Conservation (phyloP, 768 basidiomycete genomes). For the Termitomyces sp. region DNA sequence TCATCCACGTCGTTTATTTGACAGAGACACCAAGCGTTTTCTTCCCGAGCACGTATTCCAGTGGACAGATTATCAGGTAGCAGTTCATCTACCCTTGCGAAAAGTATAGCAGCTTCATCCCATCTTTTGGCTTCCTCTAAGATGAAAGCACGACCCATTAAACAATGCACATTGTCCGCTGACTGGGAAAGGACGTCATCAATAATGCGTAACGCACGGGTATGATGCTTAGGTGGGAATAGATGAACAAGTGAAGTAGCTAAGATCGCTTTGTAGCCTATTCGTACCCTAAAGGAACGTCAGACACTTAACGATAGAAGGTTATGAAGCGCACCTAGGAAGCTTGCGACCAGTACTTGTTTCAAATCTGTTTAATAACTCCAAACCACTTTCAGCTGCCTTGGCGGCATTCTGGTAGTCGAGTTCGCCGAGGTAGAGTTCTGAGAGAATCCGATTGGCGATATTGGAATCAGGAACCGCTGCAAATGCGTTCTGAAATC, state of each 20-base stretch:
- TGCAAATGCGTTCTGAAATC: slow-evolving; percentile 50
- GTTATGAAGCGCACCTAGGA: slow-evolving; percentile 35
- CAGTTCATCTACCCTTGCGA: slow-evolving; percentile 52
- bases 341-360: slow-evolving; percentile 52
- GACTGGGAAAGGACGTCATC: slow-evolving; percentile 65
- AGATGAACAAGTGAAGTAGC: slow-evolving; percentile 80
- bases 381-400: slow-evolving; percentile 67
- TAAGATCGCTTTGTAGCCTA: slow-evolving; percentile 68
- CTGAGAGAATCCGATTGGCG: slow-evolving; percentile 60
- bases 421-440: slow-evolving; percentile 61
- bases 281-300: slow-evolving; percentile 45
- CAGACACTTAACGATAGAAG: not conserved
- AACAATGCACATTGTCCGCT: slow-evolving; percentile 56
- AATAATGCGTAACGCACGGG: slow-evolving; percentile 69
- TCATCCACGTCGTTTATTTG: slow-evolving; percentile 45
- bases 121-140: slow-evolving; percentile 62
- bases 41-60: slow-evolving; percentile 69
- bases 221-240: slow-evolving; percentile 88
- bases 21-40: slow-evolving; percentile 80
- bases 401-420: slow-evolving; percentile 77
- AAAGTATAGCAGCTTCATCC: slow-evolving; percentile 60
- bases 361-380: slow-evolving; percentile 51
- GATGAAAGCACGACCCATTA: slow-evolving; percentile 77
- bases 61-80: slow-evolving; percentile 41
- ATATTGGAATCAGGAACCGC: slow-evolving; percentile 54